These are phyloP conservation scores for Fraxinus xanthoxyloides DNA, from an alignment of 305 asterid genomes.

Conservation along the genomic window DNA sequence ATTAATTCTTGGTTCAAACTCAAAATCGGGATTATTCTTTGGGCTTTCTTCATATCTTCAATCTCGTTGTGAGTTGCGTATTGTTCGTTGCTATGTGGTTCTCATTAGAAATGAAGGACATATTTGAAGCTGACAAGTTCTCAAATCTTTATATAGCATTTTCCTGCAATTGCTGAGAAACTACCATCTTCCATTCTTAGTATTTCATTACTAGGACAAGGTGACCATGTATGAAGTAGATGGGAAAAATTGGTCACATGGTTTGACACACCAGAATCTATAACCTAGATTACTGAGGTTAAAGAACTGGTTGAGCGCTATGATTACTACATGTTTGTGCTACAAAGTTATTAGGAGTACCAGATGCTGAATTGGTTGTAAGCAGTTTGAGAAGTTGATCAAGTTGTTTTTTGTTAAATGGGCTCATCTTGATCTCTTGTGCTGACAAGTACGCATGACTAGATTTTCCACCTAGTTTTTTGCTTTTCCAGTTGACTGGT, in stretches of 20 bases:
- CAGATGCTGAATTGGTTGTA: not conserved
- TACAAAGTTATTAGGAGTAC: not conserved
- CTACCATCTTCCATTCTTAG: too few relatives aligned
- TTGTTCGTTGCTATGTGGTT: too few relatives aligned
- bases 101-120: too few relatives aligned
- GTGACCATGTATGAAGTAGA: not conserved
- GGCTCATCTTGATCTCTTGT: not conserved
- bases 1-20: too few relatives aligned
- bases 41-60: too few relatives aligned
- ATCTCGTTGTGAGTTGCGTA: too few relatives aligned
- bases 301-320: not conserved
- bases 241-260: not conserved
- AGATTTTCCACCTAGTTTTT: not conserved
- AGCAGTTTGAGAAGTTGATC: not conserved
- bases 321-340: not conserved
- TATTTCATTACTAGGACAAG: not conserved
- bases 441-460: not conserved
- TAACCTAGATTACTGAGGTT: not conserved
- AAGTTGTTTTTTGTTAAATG: not conserved
- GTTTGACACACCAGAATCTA: not conserved
- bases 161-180: not conserved
- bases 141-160: too few relatives aligned
- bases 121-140: not conserved
- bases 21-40: too few relatives aligned
- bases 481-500: not conserved